phyloP scores from a whole-genome alignment of 345 rosid genomes.

The Toxicodendron radicans region DNA sequence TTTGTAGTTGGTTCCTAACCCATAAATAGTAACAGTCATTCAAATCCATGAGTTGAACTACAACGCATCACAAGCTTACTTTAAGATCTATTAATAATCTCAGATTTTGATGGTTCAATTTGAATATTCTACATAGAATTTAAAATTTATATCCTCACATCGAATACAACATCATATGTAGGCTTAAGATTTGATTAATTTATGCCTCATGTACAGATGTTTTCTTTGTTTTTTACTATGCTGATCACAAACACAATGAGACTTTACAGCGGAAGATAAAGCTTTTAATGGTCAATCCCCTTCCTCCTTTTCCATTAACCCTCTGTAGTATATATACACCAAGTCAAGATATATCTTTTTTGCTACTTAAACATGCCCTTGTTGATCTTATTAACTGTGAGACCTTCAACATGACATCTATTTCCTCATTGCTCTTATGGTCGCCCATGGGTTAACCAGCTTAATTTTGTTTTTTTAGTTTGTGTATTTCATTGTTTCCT shows the following conservation, averaged over 20 bases:
- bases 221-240: background rate
- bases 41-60: background rate
- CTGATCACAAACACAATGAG: background rate
- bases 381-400: background rate
- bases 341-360: background rate
- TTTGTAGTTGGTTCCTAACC: background rate
- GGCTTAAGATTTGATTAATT: background rate
- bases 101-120: background rate
- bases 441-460: background rate
- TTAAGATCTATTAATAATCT: background rate
- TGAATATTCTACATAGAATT: background rate
- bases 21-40: constrained; percentile 1
- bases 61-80: background rate
- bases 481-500: constrained; percentile 1
- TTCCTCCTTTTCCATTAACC: background rate
- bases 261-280: background rate
- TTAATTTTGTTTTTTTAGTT: background rate
- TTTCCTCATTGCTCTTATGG: background rate
- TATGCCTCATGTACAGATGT: background rate
- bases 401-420: background rate
- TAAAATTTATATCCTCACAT: background rate
- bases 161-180: background rate
- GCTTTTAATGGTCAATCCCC: background rate
- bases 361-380: background rate
- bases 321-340: background rate